Conservation (phyloP, 805 yeast species). For the Saturnispora silvae region DNA sequence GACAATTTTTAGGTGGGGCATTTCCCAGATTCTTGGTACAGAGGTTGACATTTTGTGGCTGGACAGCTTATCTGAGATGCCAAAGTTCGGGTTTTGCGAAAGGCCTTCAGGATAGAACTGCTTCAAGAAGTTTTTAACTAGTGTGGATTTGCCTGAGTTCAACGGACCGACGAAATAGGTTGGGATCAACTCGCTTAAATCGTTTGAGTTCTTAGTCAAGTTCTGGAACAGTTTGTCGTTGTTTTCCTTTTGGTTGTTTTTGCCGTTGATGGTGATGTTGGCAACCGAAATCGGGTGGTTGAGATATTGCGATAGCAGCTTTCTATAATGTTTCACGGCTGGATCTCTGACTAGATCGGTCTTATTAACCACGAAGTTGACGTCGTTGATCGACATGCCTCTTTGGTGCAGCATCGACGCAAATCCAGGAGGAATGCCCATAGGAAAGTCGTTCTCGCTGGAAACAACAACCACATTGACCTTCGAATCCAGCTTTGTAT, state of each 20-base stretch:
- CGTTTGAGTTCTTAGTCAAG: slow-evolving; percentile 2
- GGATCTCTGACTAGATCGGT: neutral
- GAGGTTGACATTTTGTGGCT: slow-evolving; percentile 7
- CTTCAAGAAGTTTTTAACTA: slow-evolving; percentile 9
- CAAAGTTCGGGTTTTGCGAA: slow-evolving; percentile 1
- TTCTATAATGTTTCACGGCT: neutral
- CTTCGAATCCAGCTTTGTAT: neutral
- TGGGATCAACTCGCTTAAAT: neutral
- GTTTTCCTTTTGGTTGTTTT: neutral
- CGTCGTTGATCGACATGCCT: slow-evolving; percentile 3
- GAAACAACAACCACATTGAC: slow-evolving; percentile 4
- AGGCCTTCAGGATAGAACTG: neutral
- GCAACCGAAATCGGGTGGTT: neutral
- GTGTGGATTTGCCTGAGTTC: slow-evolving; percentile 22
- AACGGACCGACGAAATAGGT: slow-evolving; percentile 22
- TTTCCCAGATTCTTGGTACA: slow-evolving; percentile 10
- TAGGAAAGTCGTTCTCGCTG: slow-evolving; percentile 4
- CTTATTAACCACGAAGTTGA: slow-evolving; percentile 2
- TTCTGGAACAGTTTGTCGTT: slow-evolving; percentile 4
- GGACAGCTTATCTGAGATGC: slow-evolving; percentile 2
- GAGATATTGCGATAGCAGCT: slow-evolving; percentile 3
- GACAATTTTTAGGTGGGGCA: slow-evolving; percentile 14
- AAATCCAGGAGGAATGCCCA: slow-evolving; percentile 3
- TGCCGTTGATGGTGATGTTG: neutral
- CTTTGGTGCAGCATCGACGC: neutral